phyloP scores from a whole-genome alignment of 148 eudicot species.

The Camellia japonica region DNA sequence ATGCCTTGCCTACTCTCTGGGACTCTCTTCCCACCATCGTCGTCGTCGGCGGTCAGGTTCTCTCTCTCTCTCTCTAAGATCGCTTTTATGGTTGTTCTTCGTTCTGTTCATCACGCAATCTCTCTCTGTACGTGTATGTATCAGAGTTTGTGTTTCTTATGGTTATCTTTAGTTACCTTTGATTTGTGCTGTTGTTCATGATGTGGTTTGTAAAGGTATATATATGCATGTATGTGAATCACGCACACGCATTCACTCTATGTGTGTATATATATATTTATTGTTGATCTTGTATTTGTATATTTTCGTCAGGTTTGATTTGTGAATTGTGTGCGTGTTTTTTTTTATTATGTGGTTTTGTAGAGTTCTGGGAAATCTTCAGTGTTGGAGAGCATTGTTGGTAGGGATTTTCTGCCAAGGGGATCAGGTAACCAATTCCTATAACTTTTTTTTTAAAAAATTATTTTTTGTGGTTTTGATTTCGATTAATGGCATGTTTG shows the following conservation, averaged over 20 bases:
- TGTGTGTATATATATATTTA: not conserved
- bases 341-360: slow-evolving; percentile 1
- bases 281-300: not conserved
- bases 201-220: not conserved
- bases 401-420: slow-evolving; percentile 83
- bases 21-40: slow-evolving; percentile 59
- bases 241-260: not conserved
- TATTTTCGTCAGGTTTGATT: not conserved
- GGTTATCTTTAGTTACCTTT: not conserved
- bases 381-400: slow-evolving; percentile 75
- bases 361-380: slow-evolving; percentile 88
- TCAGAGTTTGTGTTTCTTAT: not conserved
- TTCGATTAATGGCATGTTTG: not conserved
- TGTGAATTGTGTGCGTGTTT: not conserved
- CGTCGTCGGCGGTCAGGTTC: slow-evolving; percentile 74
- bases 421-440: slow-evolving; percentile 55
- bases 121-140: not conserved
- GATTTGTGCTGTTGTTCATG: not conserved
- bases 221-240: not conserved
- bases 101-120: not conserved
- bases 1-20: slow-evolving; percentile 45
- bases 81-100: not conserved
- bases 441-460: not conserved
- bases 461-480: not conserved
- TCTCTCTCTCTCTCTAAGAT: not conserved